These are phyloP conservation scores for Lactuca saligna DNA, from an alignment of 129 eudicot genomes.

Conservation along the genomic window DNA sequence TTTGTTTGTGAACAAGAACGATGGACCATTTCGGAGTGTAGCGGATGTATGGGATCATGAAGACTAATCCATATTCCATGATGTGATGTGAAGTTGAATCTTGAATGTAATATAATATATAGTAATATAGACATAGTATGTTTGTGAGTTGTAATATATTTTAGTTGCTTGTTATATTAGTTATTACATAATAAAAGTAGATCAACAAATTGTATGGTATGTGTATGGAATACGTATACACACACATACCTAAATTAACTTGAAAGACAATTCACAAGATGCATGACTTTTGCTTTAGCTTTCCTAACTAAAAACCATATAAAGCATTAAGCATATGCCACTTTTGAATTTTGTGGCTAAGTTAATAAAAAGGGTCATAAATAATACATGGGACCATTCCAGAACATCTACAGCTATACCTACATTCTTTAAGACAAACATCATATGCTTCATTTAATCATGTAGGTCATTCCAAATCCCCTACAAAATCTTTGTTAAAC, in stretches of 20 bases:
- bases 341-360: constrained; percentile 15
- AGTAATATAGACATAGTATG: not conserved
- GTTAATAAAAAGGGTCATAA: not conserved
- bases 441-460: constrained; percentile 21
- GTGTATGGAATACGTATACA: not conserved
- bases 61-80: constrained; percentile 34
- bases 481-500: constrained; percentile 1
- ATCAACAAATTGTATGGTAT: too few relatives aligned
- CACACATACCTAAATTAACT: not conserved
- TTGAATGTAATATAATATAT: not conserved
- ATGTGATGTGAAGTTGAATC: not conserved
- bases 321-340: constrained; percentile 9
- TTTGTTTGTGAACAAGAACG: constrained; percentile 58
- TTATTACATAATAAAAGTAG: not conserved
- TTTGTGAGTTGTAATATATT: not conserved
- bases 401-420: not conserved
- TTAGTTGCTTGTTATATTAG: not conserved
- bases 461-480: not conserved
- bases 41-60: constrained; percentile 73
- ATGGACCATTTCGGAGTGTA: constrained; percentile 45
- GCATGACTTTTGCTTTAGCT: constrained; percentile 9
- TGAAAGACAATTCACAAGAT: constrained; percentile 1
- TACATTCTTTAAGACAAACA: constrained; percentile 10
- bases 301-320: constrained; percentile 20
- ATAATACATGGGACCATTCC: not conserved